phyloP scores from a whole-genome alignment of 2,329 filamentous ascomycete species.

The Mariannaea sp. region DNA sequence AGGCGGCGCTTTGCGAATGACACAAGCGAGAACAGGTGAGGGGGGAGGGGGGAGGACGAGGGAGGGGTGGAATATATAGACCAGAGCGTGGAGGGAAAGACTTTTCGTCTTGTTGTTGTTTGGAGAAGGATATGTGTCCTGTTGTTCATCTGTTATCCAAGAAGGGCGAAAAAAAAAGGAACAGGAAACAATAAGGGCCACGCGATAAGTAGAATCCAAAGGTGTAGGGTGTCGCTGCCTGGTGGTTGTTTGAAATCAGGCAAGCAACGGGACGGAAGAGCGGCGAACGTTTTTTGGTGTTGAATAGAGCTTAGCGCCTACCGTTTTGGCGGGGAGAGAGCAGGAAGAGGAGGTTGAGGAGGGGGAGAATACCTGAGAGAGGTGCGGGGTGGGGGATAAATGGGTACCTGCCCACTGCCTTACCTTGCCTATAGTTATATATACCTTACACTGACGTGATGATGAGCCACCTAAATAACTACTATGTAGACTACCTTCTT shows the following conservation, averaged over 20 bases:
- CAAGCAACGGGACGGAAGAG: no score
- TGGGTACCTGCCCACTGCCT: neutral
- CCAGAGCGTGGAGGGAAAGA: no score
- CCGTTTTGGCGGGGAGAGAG: neutral
- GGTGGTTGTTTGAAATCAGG: neutral
- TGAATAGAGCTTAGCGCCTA: neutral
- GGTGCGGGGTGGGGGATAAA: neutral
- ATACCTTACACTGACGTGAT: no score
- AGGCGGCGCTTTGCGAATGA: no score
- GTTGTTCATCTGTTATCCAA: neutral
- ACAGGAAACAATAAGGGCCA: neutral
- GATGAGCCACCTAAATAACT: no score
- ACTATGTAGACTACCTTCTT: no score
- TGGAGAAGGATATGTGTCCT: neutral
- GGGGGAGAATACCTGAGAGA: no score
- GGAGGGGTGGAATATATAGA: no score
- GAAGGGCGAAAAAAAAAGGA: neutral
- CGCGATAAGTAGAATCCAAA: neutral
- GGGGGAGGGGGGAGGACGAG: no score
- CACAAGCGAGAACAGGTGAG: no score
- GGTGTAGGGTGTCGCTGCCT: neutral
- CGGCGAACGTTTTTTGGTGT: neutral
- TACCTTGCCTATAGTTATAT: no score
- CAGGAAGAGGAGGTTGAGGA: neutral
- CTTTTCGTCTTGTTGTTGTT: no score